A percentile compares a stretch with the other conserved stretches of the same genome.
Evolutionary conservation across 2,329 filamentous ascomycete genomes (phyloP).

Genomic region (Penicillium sp.): DNA sequence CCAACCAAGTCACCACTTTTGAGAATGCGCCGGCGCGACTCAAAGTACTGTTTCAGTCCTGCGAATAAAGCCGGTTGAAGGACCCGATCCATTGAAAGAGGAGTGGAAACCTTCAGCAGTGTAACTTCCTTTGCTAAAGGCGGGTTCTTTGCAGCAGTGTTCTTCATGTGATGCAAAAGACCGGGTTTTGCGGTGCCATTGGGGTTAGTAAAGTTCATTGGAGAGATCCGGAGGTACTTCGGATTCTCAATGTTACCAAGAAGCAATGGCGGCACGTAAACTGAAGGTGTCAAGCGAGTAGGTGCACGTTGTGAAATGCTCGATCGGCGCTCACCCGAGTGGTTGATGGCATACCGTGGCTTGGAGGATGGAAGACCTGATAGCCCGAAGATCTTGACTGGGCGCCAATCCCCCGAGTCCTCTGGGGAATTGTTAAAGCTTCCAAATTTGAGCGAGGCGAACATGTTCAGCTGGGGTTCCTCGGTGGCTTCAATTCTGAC

Average conservation of each 20-base stretch:
- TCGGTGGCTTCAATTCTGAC: constrained; percentile 76
- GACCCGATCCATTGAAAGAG: constrained; percentile 78
- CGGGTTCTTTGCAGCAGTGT: constrained; percentile 49
- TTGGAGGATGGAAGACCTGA: constrained; percentile 62
- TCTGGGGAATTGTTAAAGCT: constrained; percentile 48
- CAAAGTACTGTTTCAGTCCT: constrained; percentile 84
- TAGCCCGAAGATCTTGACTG: constrained; percentile 83
- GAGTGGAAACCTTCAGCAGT: constrained; percentile 83
- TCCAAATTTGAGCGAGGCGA: constrained; percentile 64
- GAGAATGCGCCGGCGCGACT: constrained; percentile 75
- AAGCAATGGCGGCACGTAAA: constrained; percentile 82
- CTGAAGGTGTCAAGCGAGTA: constrained; percentile 54
- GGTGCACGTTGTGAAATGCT: constrained; percentile 54
- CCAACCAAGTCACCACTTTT: constrained; percentile 86
- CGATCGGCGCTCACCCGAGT: constrained; percentile 49
- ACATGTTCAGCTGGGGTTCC: constrained; percentile 61
- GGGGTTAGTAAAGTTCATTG: constrained; percentile 43
- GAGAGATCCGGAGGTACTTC: constrained; percentile 74
- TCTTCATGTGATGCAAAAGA: constrained; percentile 53
- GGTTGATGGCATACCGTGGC: constrained; percentile 56
- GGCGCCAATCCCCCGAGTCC: constrained; percentile 73
- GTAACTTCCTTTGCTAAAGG: constrained; percentile 75
- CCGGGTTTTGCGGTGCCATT: constrained; percentile 55
- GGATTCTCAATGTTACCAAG: constrained; percentile 81
- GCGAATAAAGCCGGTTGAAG: constrained; percentile 84